Evolutionary conservation across 495 filamentous ascomycete genomes (phyloP).

Genomic region (Cercophora newfieldiana): DNA sequence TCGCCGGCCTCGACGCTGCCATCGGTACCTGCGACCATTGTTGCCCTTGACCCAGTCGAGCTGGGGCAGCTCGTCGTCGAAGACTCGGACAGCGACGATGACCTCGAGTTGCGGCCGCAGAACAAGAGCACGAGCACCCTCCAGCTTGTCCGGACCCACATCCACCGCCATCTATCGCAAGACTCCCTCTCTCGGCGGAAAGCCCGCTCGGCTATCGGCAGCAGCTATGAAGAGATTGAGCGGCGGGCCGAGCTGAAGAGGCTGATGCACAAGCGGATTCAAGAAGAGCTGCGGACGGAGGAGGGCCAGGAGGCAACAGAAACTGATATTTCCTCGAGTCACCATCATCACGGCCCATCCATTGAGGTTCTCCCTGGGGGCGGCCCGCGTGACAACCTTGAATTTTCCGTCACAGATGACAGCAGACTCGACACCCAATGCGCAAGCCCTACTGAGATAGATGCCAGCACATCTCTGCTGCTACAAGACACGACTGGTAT

Average conservation of each 20-base stretch:
- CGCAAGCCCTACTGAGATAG: not conserved
- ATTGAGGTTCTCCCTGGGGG: conserved; percentile 34
- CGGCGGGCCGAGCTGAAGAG: conserved; percentile 53
- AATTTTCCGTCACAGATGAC: conserved; percentile 36
- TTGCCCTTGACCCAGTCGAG: conserved; percentile 24
- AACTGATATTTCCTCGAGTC: conserved; percentile 19
- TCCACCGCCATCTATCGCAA: conserved; percentile 50
- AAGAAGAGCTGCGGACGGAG: conserved; percentile 51
- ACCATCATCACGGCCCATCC: conserved; percentile 13
- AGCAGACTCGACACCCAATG: conserved; percentile 10
- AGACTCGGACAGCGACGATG: conserved; percentile 45
- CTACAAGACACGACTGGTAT: not conserved
- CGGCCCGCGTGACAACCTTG: conserved; percentile 43
- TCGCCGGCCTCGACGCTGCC: conserved; percentile 19
- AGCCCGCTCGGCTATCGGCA: conserved; percentile 43
- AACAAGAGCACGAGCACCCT: conserved; percentile 39
- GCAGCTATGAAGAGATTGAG: conserved; percentile 49
- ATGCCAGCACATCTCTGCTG: not conserved
- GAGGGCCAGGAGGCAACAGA: conserved; percentile 26
- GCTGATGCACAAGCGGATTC: conserved; percentile 52
- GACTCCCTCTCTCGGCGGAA: conserved; percentile 41
- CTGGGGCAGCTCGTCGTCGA: conserved; percentile 41
- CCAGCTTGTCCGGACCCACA: conserved; percentile 38
- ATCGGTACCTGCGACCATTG: conserved; percentile 9
- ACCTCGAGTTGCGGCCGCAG: conserved; percentile 23